Evolutionary conservation across 2,329 filamentous ascomycete genomes (phyloP).

Genomic region (Cladophialophora bantiana): DNA sequence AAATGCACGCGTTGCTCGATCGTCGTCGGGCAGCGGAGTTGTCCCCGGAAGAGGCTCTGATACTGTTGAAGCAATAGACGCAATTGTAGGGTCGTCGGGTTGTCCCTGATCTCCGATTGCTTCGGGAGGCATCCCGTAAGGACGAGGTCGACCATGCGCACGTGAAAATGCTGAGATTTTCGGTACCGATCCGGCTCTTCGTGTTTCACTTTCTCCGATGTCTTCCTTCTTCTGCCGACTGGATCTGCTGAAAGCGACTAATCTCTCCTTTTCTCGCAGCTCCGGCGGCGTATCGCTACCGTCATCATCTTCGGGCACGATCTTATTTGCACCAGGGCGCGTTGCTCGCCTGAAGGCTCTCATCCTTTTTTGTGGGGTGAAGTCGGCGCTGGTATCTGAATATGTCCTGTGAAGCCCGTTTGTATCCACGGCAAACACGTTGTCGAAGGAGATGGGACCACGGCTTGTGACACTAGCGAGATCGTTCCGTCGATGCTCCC

Average conservation of each 20-base stretch:
- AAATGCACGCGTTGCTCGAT: slow-evolving; percentile 23
- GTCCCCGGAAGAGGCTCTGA: slow-evolving; percentile 29
- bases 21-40: not conserved
- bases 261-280: slow-evolving; percentile 19
- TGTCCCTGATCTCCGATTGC: slow-evolving; percentile 5
- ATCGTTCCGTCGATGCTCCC: slow-evolving; percentile 17
- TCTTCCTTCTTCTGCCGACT: slow-evolving; percentile 10
- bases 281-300: slow-evolving; percentile 28
- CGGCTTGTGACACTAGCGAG: slow-evolving; percentile 28
- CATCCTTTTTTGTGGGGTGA: slow-evolving; percentile 22
- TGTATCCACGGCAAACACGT: not conserved
- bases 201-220: not conserved
- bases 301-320: slow-evolving; percentile 16
- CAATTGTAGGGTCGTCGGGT: slow-evolving; percentile 11
- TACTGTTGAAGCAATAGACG: slow-evolving; percentile 21
- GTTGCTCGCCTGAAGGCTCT: slow-evolving; percentile 28
- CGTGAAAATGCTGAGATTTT: slow-evolving; percentile 31
- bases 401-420: slow-evolving; percentile 22
- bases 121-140: slow-evolving; percentile 16
- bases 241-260: slow-evolving; percentile 30
- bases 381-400: slow-evolving; percentile 30
- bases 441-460: slow-evolving; percentile 32
- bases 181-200: slow-evolving; percentile 13
- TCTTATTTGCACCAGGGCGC: slow-evolving; percentile 2
- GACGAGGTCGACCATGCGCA: slow-evolving; percentile 21